Percentiles rank a stretch among this genome's conserved stretches.
These are phyloP conservation scores for Talaromyces adpressus DNA, from an alignment of 495 filamentous ascomycete genomes.

Conservation along the genomic window DNA sequence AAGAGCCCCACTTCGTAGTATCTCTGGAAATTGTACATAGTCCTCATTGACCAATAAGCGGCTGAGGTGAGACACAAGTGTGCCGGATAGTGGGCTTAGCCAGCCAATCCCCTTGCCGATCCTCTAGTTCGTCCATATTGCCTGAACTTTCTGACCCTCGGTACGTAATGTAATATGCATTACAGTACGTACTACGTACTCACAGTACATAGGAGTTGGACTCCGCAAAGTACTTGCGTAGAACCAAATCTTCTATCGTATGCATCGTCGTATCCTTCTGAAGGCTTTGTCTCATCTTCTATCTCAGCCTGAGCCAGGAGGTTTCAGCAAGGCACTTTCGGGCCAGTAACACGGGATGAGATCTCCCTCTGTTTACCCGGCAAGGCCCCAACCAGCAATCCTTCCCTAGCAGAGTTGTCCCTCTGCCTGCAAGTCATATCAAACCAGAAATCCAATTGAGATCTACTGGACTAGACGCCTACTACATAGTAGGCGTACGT, in stretches of 20 bases:
- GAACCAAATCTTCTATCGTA: too few species aligned
- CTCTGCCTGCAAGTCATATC: not conserved
- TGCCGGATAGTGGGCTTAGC: not conserved
- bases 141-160: too few species aligned
- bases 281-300: too few species aligned
- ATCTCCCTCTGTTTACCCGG: not conserved
- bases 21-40: not conserved
- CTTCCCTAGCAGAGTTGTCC: not conserved
- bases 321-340: too few species aligned
- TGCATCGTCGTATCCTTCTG: too few species aligned
- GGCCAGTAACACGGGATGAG: not conserved
- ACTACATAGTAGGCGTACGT: not conserved
- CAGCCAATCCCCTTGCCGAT: not conserved
- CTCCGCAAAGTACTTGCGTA: not conserved
- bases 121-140: not conserved
- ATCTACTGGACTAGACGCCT: not conserved
- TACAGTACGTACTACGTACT: too few species aligned
- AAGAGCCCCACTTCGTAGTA: conserved; percentile 10
- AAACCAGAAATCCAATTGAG: not conserved
- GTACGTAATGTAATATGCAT: not conserved
- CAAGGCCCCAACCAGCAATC: not conserved
- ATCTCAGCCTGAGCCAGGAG: too few species aligned
- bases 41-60: not conserved
- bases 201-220: not conserved
- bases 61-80: not conserved